These are phyloP conservation scores for Pleurotus giganteus DNA, from an alignment of 768 basidiomycete genomes.

Conservation along the genomic window DNA sequence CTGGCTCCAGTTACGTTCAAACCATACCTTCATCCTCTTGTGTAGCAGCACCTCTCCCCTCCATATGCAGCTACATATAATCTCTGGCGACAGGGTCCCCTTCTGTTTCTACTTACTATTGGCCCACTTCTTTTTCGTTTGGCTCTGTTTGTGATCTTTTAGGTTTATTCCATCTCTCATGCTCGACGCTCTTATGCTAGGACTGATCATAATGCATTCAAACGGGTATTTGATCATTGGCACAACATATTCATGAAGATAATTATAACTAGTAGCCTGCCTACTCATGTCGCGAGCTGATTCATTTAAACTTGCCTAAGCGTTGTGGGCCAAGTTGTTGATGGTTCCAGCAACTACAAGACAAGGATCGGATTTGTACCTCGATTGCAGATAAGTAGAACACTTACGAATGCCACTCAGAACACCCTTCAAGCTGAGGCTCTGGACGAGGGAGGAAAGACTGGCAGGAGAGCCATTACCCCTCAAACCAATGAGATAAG, in stretches of 20 bases:
- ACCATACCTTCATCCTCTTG: too few species aligned
- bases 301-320: too few species aligned
- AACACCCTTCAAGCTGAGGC: slow-evolving; percentile 25
- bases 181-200: not conserved
- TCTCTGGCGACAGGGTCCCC: too few species aligned
- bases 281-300: too few species aligned
- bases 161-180: not conserved
- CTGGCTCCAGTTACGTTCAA: too few species aligned
- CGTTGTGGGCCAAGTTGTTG: slow-evolving; percentile 27
- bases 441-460: slow-evolving; percentile 25
- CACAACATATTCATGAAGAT: not conserved
- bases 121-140: not conserved
- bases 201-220: slow-evolving; percentile 9
- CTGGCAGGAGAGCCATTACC: slow-evolving; percentile 30
- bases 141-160: not conserved
- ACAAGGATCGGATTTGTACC: not conserved
- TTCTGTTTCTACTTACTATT: not conserved
- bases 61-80: too few species aligned
- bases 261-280: not conserved
- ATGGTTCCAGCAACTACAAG: slow-evolving; percentile 21
- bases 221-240: not conserved
- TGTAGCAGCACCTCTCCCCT: too few species aligned
- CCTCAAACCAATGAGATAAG: slow-evolving; percentile 30
- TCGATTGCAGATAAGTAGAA: not conserved
- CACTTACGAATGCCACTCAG: slow-evolving; percentile 30